Evolutionary conservation across 805 yeast species (phyloP).

Genomic region (Metschnikowia koreensis): DNA sequence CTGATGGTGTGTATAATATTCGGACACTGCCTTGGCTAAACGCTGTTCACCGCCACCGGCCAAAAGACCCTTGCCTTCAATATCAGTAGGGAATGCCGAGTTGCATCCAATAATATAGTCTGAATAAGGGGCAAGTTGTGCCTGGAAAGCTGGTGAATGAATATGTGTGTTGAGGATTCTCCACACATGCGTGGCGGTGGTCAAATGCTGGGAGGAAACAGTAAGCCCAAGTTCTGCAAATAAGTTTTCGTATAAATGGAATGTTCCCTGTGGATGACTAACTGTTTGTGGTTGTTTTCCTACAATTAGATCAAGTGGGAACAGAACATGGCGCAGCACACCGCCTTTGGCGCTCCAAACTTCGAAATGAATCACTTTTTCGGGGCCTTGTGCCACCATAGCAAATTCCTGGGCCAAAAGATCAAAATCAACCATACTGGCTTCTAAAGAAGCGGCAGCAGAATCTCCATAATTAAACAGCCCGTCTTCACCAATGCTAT

Average conservation of each 20-base stretch:
- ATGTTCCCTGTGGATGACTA: background rate
- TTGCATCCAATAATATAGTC: constrained; percentile 81
- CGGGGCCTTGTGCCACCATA: constrained; percentile 29
- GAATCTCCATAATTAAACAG: constrained; percentile 33
- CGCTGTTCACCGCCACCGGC: constrained; percentile 86
- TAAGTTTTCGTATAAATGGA: constrained; percentile 23
- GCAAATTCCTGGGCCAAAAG: constrained; percentile 43
- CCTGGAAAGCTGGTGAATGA: constrained; percentile 75
- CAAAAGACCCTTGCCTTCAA: constrained; percentile 56
- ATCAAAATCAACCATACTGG: constrained; percentile 41
- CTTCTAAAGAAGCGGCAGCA: constrained; percentile 30
- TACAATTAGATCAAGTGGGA: constrained; percentile 19
- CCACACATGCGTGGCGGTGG: constrained; percentile 81
- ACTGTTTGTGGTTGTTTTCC: constrained; percentile 3
- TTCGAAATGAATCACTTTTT: constrained; percentile 49
- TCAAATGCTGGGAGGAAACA: constrained; percentile 74
- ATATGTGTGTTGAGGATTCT: constrained; percentile 74
- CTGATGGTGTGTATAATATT: constrained; percentile 49
- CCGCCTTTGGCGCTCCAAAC: constrained; percentile 93
- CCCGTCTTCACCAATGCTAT: constrained; percentile 41
- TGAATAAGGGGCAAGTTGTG: constrained; percentile 79
- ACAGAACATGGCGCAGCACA: constrained; percentile 30
- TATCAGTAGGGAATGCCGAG: constrained; percentile 58
- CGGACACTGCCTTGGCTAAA: constrained; percentile 62
- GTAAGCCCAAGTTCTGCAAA: constrained; percentile 61